A percentile compares a stretch with the other conserved stretches of the same genome.
Evolutionary conservation across 164 flowering plant species (phyloP).

Genomic region (Stephania japonica): DNA sequence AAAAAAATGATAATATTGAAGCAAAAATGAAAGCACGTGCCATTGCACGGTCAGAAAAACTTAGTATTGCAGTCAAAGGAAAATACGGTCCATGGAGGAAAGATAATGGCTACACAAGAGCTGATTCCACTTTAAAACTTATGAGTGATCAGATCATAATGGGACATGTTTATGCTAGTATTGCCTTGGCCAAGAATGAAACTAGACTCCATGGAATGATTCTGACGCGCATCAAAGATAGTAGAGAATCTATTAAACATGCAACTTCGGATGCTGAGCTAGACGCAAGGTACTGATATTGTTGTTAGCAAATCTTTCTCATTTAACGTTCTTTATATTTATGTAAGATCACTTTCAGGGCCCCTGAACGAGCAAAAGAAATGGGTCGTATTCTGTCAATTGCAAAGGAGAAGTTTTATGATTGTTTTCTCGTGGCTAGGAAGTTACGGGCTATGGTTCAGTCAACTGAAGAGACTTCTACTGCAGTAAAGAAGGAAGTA

Average conservation of each 20-base stretch:
- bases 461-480: conserved; percentile 54
- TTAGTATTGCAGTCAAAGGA: conserved; percentile 48
- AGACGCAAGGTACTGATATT: conserved; percentile 47
- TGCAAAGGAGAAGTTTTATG: conserved; percentile 80
- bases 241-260: conserved; percentile 59
- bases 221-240: conserved; percentile 43
- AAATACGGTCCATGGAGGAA: conserved; percentile 88
- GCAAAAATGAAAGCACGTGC: conserved; percentile 48
- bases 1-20: conserved; percentile 45
- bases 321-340: conserved; percentile 10
- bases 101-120: conserved; percentile 62
- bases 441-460: conserved; percentile 93
- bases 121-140: conserved; percentile 50
- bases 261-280: conserved; percentile 82
- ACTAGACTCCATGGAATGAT: conserved; percentile 49
- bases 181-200: conserved; percentile 42
- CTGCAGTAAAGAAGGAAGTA: conserved; percentile 58
- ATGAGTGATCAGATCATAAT: conserved; percentile 60
- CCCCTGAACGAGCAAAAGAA: conserved; percentile 78
- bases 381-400: conserved; percentile 76
- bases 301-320: neutral
- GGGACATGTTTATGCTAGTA: conserved; percentile 55
- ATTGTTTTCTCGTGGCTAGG: conserved; percentile 55
- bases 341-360: conserved; percentile 30
- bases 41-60: conserved; percentile 41